A percentile compares a stretch with the other conserved stretches of the same genome.
phyloP scores from a whole-genome alignment of 176 grass and related monocot species.

The Hyparrhenia diplandra region DNA sequence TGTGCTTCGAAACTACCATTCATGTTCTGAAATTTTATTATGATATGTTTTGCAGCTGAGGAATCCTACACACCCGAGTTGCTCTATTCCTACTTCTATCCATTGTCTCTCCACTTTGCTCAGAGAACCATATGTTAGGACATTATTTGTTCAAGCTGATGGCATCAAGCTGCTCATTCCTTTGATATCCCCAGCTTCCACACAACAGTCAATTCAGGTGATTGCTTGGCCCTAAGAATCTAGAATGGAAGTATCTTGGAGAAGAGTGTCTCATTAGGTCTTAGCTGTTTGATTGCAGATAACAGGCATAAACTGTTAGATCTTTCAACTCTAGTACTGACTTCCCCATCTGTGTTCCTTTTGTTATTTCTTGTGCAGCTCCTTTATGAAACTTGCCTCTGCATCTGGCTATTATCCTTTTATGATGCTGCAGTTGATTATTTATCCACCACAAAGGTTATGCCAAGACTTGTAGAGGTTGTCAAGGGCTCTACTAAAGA shows the following conservation, averaged over 20 bases:
- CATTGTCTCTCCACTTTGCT: constrained; percentile 68
- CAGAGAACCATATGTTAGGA: constrained; percentile 56
- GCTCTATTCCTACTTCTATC: constrained; percentile 64
- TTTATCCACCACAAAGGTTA: constrained; percentile 80
- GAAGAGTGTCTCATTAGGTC: background rate
- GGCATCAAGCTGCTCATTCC: constrained; percentile 86
- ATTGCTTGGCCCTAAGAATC: constrained; percentile 6
- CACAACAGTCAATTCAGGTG: constrained; percentile 94
- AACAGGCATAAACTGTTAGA: background rate
- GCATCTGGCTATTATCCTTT: constrained; percentile 94
- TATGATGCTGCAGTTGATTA: constrained; percentile 85
- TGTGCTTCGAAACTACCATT: background rate
- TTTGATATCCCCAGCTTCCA: constrained; percentile 81
- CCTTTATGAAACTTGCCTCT: constrained; percentile 95
- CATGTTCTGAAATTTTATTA: constrained; percentile 11
- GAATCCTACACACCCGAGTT: constrained; percentile 68
- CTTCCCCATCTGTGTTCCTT: constrained; percentile 19
- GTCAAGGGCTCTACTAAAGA: constrained; percentile 96
- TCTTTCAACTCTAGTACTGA: constrained; percentile 13
- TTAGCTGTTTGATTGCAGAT: background rate
- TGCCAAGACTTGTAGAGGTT: constrained; percentile 88
- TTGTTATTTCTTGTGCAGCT: constrained; percentile 54
- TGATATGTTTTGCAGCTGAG: constrained; percentile 72
- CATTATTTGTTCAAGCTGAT: constrained; percentile 85
- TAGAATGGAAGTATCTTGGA: constrained; percentile 21